Conservation (phyloP, 2,329 filamentous ascomycete species). For the Apiospora rasikravindrae region DNA sequence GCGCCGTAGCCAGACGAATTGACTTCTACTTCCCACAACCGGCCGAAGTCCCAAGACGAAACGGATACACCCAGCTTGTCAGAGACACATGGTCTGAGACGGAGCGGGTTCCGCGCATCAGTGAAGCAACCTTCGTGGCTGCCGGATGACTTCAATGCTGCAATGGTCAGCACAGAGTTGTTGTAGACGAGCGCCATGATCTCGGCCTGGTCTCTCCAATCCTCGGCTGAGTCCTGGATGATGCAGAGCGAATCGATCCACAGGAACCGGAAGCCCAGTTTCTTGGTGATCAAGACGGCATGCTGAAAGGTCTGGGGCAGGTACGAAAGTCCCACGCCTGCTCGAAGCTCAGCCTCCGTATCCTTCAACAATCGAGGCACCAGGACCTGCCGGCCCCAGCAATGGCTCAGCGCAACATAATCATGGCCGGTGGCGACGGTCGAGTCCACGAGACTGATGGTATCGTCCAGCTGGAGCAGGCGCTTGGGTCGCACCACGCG, state of each 20-base stretch:
- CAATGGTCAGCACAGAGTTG: constrained; percentile 23
- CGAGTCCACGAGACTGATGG: constrained; percentile 19
- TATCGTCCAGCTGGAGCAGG: neutral
- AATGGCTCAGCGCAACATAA: constrained; percentile 19
- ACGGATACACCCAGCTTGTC: constrained; percentile 14
- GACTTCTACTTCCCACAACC: constrained; percentile 21
- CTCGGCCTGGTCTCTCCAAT: constrained; percentile 20
- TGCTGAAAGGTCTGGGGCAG: constrained; percentile 23
- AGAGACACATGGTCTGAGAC: neutral
- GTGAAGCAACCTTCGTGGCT: constrained; percentile 17
- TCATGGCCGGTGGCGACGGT: neutral
- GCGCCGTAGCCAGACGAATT: constrained; percentile 16
- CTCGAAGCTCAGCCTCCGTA: constrained; percentile 13
- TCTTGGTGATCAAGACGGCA: constrained; percentile 16
- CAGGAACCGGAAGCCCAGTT: constrained; percentile 20
- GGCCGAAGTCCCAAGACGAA: neutral
- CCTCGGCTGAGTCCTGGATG: constrained; percentile 20
- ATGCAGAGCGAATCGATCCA: constrained; percentile 27
- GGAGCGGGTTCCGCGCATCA: constrained; percentile 13
- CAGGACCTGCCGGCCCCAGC: constrained; percentile 15
- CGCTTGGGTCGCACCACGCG: constrained; percentile 13
- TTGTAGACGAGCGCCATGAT: constrained; percentile 21
- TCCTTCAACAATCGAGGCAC: neutral
- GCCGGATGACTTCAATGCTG: constrained; percentile 18
- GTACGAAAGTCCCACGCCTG: neutral